Evolutionary conservation across 371 early-diverging fungal genomes (phyloP).

Genomic region (Neoconidiobolus thromboides): DNA sequence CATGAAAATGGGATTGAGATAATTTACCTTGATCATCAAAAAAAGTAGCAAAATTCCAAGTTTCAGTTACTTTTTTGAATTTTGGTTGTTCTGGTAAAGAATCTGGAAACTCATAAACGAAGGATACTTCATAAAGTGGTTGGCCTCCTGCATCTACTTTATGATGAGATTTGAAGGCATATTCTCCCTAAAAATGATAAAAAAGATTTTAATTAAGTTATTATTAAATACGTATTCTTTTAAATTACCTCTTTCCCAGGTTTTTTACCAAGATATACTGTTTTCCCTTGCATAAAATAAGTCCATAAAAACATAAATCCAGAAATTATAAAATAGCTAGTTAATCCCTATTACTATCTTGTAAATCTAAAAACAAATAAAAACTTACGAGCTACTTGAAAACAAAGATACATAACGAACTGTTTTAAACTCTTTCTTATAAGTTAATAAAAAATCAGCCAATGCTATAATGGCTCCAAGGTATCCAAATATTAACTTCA

Average conservation of each 20-base stretch:
- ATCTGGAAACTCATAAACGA: not conserved
- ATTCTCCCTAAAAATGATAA: not conserved
- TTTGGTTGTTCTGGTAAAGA: not conserved
- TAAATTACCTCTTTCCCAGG: not conserved
- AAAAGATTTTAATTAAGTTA: not conserved
- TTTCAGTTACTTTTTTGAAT: not conserved
- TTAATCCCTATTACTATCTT: not conserved
- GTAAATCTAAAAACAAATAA: too few relatives aligned
- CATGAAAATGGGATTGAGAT: not conserved
- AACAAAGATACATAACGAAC: not conserved
- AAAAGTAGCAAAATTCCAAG: not conserved
- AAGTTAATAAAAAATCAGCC: not conserved
- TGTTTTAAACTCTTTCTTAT: not conserved
- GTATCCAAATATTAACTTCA: constrained; percentile 1
- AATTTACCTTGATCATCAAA: not conserved
- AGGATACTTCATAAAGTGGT: not conserved
- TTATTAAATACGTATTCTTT: too few relatives aligned
- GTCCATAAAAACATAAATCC: not conserved
- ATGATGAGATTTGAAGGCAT: not conserved
- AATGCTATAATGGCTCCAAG: not conserved
- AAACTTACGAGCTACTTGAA: not conserved
- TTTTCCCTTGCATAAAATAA: not conserved
- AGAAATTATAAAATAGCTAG: constrained; percentile 1
- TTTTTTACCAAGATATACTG: not conserved
- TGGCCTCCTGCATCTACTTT: not conserved